A percentile compares a stretch with the other conserved stretches of the same genome.
Conservation (phyloP, 768 basidiomycete genomes). For the Xerocomellus intermedius region DNA sequence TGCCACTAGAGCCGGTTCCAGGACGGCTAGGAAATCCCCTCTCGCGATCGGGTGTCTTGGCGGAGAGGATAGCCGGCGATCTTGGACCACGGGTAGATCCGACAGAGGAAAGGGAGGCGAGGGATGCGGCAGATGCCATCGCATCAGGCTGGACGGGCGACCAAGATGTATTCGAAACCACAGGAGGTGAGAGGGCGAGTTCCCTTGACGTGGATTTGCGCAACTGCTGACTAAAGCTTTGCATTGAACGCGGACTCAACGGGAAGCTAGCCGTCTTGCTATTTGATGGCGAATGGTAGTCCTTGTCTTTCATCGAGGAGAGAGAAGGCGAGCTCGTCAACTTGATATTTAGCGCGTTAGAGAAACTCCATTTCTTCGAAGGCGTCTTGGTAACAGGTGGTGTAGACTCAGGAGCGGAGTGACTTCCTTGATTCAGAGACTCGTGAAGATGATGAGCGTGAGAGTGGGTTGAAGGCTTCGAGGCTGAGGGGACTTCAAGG, state of each 20-base stretch:
- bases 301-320: conserved; percentile 49
- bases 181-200: conserved; percentile 45
- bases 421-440: conserved; percentile 37
- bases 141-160: conserved; percentile 70
- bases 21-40: conserved; percentile 57
- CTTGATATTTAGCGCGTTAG: conserved; percentile 78
- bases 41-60: conserved; percentile 63
- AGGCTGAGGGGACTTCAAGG: conserved; percentile 47
- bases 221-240: conserved; percentile 59
- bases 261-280: conserved; percentile 55
- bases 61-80: conserved; percentile 40
- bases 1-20: conserved; percentile 74
- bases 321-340: conserved; percentile 64
- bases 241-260: conserved; percentile 64
- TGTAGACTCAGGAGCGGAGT: conserved; percentile 40
- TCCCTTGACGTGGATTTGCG: conserved; percentile 74
- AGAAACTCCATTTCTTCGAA: conserved; percentile 97
- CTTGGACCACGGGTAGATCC: conserved; percentile 59
- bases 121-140: conserved; percentile 75
- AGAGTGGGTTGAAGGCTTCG: conserved; percentile 25
- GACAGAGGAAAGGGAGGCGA: conserved; percentile 71
- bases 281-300: conserved; percentile 28
- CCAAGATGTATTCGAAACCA: conserved; percentile 52
- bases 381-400: conserved; percentile 67
- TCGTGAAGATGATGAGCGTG: conserved; percentile 40